These are phyloP conservation scores for Fusarium buharicum DNA, from an alignment of 2,329 filamentous ascomycete genomes.

Conservation along the genomic window DNA sequence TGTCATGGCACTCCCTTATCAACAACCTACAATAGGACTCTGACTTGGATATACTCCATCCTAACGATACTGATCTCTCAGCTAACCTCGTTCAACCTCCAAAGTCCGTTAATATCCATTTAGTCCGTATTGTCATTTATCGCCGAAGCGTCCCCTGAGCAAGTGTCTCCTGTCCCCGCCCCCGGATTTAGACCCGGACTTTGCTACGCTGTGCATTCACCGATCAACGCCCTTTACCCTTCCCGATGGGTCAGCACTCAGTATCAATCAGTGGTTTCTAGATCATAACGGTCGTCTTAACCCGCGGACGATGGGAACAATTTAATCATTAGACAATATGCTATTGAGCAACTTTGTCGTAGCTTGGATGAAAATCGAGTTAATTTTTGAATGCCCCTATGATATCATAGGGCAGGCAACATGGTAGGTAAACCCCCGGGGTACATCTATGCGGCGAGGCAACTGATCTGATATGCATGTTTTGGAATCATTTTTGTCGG, in stretches of 20 bases:
- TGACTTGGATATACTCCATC: neutral
- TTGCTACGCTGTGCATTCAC: constrained; percentile 29
- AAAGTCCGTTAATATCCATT: neutral
- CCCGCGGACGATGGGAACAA: neutral
- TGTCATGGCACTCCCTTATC: neutral
- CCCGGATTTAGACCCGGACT: constrained; percentile 43
- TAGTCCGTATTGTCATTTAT: constrained; percentile 33
- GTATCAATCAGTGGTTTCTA: neutral
- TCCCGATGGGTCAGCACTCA: constrained; percentile 14
- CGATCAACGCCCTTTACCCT: constrained; percentile 25
- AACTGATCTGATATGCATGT: neutral
- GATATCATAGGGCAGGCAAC: neutral
- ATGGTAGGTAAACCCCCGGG: constrained; percentile 5
- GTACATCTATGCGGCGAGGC: neutral
- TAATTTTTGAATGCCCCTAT: too few species aligned
- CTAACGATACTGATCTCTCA: neutral
- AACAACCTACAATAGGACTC: neutral
- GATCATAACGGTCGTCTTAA: neutral
- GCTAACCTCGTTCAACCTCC: constrained; percentile 8
- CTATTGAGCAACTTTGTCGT: too few species aligned
- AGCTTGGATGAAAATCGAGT: too few species aligned
- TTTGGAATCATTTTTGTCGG: constrained; percentile 7
- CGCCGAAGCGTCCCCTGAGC: constrained; percentile 26
- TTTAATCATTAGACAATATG: too few species aligned
- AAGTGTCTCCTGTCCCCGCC: constrained; percentile 23